These are phyloP conservation scores for Areca catechu DNA, from an alignment of 176 grass and related monocot species.

Conservation along the genomic window DNA sequence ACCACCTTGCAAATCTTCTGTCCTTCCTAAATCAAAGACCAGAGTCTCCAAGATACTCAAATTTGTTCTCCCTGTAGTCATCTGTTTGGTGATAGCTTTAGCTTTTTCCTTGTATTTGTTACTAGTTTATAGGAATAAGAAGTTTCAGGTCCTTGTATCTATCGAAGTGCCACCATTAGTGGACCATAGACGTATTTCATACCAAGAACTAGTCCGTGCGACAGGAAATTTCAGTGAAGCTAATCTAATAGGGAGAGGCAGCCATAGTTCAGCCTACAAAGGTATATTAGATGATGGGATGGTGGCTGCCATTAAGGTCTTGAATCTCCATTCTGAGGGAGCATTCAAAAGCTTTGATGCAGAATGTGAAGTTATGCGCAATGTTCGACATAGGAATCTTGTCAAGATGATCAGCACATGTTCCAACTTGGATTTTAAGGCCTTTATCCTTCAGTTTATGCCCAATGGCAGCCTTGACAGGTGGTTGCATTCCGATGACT, in stretches of 20 bases:
- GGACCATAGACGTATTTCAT: conserved; percentile 10
- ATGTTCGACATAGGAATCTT: conserved; percentile 17
- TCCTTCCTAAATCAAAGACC: conserved; percentile 5
- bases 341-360: conserved; percentile 11
- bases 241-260: conserved; percentile 14
- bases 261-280: conserved; percentile 21
- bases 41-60: neutral
- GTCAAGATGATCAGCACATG: conserved; percentile 19
- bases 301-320: conserved; percentile 3
- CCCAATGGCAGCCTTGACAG: conserved; percentile 23
- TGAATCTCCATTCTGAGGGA: conserved; percentile 5
- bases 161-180: neutral
- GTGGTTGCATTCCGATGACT: conserved; percentile 15
- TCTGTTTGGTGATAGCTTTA: neutral
- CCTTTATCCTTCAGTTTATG: conserved; percentile 20
- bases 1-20: conserved; percentile 11
- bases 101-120: conserved; percentile 3
- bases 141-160: neutral
- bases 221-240: conserved; percentile 20
- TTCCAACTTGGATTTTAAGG: conserved; percentile 27
- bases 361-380: conserved; percentile 11
- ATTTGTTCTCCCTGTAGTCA: conserved; percentile 4
- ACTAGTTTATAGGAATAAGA: neutral
- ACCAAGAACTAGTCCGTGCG: conserved; percentile 17
- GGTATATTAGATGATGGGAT: conserved; percentile 10